phyloP scores from a whole-genome alignment of 1,284 basidiomycete species.

The Ustilago lituana region DNA sequence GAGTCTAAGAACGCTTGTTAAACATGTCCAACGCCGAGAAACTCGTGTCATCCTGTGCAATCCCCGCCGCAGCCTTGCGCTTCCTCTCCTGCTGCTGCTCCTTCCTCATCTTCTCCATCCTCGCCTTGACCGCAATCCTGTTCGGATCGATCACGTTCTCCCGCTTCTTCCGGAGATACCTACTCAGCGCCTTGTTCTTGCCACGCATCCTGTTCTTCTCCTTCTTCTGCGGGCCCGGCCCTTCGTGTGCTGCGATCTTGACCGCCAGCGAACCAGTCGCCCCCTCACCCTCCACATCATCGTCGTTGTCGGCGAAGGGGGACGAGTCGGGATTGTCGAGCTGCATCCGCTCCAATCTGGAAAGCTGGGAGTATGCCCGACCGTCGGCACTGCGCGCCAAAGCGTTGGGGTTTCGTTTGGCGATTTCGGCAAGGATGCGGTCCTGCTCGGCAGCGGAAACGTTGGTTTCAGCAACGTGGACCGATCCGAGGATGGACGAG shows the following conservation, averaged over 20 bases:
- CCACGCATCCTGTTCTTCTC: conserved; percentile 62
- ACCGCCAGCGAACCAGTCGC: conserved; percentile 19
- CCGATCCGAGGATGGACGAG: conserved; percentile 73
- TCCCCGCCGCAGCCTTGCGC: conserved; percentile 29
- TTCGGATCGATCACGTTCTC: conserved; percentile 64
- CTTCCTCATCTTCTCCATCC: conserved; percentile 41
- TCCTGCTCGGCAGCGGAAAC: conserved; percentile 74
- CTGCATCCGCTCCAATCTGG: conserved; percentile 56
- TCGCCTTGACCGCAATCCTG: conserved; percentile 45
- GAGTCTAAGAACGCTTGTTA: conserved; percentile 19
- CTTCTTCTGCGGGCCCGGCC: conserved; percentile 27
- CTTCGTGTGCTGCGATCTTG: conserved; percentile 25
- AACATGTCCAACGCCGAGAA: conserved; percentile 41
- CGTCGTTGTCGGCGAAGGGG: conserved; percentile 11
- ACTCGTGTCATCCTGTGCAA: conserved; percentile 13
- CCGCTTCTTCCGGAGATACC: conserved; percentile 61
- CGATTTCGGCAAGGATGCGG: conserved; percentile 35
- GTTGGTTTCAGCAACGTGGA: conserved; percentile 75
- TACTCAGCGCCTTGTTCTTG: conserved; percentile 60
- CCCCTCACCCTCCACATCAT: conserved; percentile 9
- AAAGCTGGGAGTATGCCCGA: conserved; percentile 58
- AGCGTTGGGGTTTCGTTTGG: conserved; percentile 23
- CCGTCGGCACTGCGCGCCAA: conserved; percentile 54
- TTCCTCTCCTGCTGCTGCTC: conserved; percentile 24
- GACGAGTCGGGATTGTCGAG: conserved; percentile 43